phyloP scores from a whole-genome alignment of 441 rosid genomes.

The Jatropha podagrica region DNA sequence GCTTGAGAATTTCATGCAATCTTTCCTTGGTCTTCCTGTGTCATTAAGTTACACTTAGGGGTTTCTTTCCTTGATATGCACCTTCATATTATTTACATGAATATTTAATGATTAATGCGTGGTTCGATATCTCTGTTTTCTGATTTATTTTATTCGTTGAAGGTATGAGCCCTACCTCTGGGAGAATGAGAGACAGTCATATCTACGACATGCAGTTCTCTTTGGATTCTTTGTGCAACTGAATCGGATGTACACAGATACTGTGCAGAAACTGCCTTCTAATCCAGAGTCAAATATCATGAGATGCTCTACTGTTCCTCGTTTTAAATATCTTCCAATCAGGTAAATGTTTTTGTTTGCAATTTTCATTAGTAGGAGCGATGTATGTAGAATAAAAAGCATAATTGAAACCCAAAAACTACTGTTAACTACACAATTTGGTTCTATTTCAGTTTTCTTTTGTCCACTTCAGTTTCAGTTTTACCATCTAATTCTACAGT shows the following conservation, averaged over 20 bases:
- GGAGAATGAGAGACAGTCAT: conserved; percentile 93
- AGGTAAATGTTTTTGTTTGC: conserved; percentile 42
- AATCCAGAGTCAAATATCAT: conserved; percentile 92
- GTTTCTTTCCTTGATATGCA: neutral
- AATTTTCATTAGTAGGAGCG: neutral
- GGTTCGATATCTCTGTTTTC: conserved; percentile 12
- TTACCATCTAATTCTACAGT: neutral
- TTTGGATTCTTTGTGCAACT: conserved; percentile 98
- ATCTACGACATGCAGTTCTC: conserved; percentile 90
- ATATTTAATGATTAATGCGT: neutral
- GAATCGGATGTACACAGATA: conserved; percentile 81
- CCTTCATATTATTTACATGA: neutral
- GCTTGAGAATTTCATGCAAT: neutral
- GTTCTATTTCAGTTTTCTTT: neutral
- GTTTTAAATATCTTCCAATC: conserved; percentile 96
- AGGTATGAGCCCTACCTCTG: conserved; percentile 92
- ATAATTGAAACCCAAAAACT: neutral
- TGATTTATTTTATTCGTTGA: conserved; percentile 27
- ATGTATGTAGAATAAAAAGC: neutral
- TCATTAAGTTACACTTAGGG: neutral
- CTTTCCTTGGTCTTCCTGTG: neutral
- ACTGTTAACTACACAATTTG: neutral
- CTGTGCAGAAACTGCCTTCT: conserved; percentile 81
- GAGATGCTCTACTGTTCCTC: conserved; percentile 93
- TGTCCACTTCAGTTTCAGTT: neutral